Evolutionary conservation across 805 yeast species (phyloP).

Genomic region (Zygosaccharomyces lentus): DNA sequence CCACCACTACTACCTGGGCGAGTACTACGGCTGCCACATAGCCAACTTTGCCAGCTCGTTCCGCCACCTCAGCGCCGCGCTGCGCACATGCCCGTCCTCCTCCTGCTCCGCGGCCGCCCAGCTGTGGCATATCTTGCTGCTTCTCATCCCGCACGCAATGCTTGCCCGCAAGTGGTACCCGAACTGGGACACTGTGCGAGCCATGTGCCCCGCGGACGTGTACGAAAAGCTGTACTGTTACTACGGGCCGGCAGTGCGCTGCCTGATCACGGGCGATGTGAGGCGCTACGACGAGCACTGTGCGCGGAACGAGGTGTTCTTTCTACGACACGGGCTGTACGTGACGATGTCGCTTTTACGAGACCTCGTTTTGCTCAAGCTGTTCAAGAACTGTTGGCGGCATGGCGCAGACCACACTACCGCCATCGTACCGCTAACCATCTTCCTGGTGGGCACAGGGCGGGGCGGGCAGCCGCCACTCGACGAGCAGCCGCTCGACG

Average conservation of each 20-base stretch:
- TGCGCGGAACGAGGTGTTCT: slow-evolving; percentile 42
- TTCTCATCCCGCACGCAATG: slow-evolving; percentile 62
- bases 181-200: slow-evolving; percentile 15
- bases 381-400: slow-evolving; percentile 40
- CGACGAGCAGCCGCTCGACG: slow-evolving; percentile 39
- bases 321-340: slow-evolving; percentile 58
- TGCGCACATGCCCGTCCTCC: slow-evolving; percentile 17
- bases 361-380: slow-evolving; percentile 45
- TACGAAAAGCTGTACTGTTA: slow-evolving; percentile 30
- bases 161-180: slow-evolving; percentile 49
- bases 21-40: slow-evolving; percentile 56
- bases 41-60: slow-evolving; percentile 53
- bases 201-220: slow-evolving; percentile 16
- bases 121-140: slow-evolving; percentile 43
- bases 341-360: slow-evolving; percentile 52
- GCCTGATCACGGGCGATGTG: slow-evolving; percentile 54
- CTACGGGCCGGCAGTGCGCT: slow-evolving; percentile 40
- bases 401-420: slow-evolving; percentile 1
- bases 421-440: slow-evolving; percentile 54
- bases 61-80: slow-evolving; percentile 49
- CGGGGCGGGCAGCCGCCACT: slow-evolving; percentile 3
- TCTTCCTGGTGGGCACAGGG: not conserved
- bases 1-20: slow-evolving; percentile 66
- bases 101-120: slow-evolving; percentile 16
- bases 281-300: slow-evolving; percentile 45